These are phyloP conservation scores for Brachypodium distachyon DNA, from an alignment of 202 grass and related monocot genomes.

Conservation along the genomic window DNA sequence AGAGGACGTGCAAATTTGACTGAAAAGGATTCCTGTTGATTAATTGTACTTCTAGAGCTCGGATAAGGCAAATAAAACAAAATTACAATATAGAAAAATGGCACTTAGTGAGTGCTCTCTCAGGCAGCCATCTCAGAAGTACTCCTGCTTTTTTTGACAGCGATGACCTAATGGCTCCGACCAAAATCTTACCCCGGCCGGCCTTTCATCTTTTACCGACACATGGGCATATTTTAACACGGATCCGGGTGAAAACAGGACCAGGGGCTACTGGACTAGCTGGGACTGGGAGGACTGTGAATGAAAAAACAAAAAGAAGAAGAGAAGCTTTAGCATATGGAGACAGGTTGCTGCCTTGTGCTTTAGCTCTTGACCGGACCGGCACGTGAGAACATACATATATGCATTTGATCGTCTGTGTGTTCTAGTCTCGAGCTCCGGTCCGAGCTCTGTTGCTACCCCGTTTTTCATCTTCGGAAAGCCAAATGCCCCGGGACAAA, in stretches of 20 bases:
- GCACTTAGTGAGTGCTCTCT: too few species aligned
- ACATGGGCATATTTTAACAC: constrained; percentile 2
- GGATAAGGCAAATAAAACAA: too few species aligned
- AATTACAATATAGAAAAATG: too few species aligned
- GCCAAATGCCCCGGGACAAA: constrained; percentile 14
- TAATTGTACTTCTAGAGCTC: too few species aligned
- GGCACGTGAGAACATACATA: neutral
- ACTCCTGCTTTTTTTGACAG: too few species aligned
- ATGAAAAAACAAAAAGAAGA: neutral
- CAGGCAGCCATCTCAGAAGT: too few species aligned
- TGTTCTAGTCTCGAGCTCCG: constrained; percentile 1
- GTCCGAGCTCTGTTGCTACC: constrained; percentile 28
- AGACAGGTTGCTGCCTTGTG: neutral
- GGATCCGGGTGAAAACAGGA: neutral
- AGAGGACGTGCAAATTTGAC: too few species aligned
- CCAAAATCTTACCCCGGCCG: too few species aligned
- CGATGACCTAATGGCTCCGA: too few species aligned
- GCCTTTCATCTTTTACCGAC: neutral
- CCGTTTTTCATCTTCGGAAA: constrained; percentile 16
- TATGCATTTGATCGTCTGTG: too few species aligned
- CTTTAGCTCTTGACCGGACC: constrained; percentile 13
- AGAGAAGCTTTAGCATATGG: neutral
- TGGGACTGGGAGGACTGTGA: neutral
- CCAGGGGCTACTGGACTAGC: too few species aligned
- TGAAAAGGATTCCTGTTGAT: too few species aligned